Evolutionary conservation across 1,139 yeast genomes (phyloP), one percentile per base, ranked within the genome.

Genomic region (Taphrina populina): DNA sequence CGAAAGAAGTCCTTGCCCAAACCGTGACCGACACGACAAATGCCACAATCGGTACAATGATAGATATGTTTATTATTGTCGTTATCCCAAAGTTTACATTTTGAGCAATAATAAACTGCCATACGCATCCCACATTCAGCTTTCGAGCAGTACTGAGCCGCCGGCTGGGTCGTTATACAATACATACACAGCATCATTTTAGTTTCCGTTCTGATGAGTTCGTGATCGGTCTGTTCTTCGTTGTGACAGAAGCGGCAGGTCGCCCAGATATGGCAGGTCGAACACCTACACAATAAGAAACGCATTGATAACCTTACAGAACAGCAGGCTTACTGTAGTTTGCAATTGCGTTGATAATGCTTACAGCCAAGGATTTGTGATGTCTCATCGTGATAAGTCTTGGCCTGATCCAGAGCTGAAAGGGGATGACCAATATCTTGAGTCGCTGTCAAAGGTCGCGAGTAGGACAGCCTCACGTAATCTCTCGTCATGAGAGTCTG

Each of bases 11-110:
- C 58, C 33, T 57, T 36, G 26, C 52, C 58, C 17, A 56, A 32
- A 8, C 57, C 52, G 55, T 24, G 58, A 1, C 97, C 97, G 20
- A 90, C 75, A 11, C 96, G 78, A 67, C 97, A 90, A 55, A 90
- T 87, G 0, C 95, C 96, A 73, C 97, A 90, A 63, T 83, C 85
- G 62, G 82, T 86, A 68, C 97, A 90, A 67, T 90, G 97, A 67
- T 88, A 90, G 24, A 90, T 88, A 60, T 84, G 84, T 66, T 88
- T 88, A 41, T 76, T 73, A 13, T 82, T 78, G 65, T 88, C 95
- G 66, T 88, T 84, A 66, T 87, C 96, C 74, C 85, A 90, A 33
- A 90, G 75, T 59, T 82, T 82, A 71, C 97, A 90, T 52, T 75
- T 79, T 11, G 72, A 73, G 69, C 97, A 90, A 67, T 80, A 87